Base-by-base conservation (phyloP, 331 rosid genomes). In the Telfairia occidentalis region DNA sequence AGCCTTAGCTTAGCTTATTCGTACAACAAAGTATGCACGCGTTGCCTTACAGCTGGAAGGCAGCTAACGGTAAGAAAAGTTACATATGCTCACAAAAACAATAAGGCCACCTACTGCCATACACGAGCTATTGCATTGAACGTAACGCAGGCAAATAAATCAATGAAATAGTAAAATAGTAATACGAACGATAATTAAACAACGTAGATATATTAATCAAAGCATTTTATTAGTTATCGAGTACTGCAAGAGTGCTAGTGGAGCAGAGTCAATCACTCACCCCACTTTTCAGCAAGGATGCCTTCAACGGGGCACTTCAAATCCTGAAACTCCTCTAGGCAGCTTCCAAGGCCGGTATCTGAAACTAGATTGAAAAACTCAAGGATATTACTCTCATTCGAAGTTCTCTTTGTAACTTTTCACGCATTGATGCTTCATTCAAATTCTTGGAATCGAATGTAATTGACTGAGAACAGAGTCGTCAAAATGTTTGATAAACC, bases 261-360 rank as follows among this genome's bases (percentile, higher is more conserved):
- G 7, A 75, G 71, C 37, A 75, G 60, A 24, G 38, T 43, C 23
- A 43, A 26, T 6, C 12, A 69, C 74, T 78, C 76, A 94, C 97
- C 89, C 92, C 97, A 91, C 18, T 77, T 78, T 71, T 76, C 84
- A 45, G 79, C 83, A 7, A 38, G 83, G 58, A 30, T n/a, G 2
- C 77, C 84, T 13, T 70, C 86, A 74, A 71, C 71, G 3, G 84
- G 75, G 81, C 84, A 77, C 80, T 82, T 86, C 81, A 91, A 43
- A 54, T 53, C 76, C 37, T 73, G 88, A 84, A 85, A 91, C 75
- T 95, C 96, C 76, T 81, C 89, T 78, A 83, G 55, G 85, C 88
- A 73, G 87, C 92, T 88, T 73, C 96, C 93, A 38, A 85, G 60
- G 1, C 98, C 98, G 5, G 98, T 90, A 82, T 91, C 98, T 55